Evolutionary conservation across 306 rosid genomes (phyloP).

Genomic region (Spatholobus suberectus): DNA sequence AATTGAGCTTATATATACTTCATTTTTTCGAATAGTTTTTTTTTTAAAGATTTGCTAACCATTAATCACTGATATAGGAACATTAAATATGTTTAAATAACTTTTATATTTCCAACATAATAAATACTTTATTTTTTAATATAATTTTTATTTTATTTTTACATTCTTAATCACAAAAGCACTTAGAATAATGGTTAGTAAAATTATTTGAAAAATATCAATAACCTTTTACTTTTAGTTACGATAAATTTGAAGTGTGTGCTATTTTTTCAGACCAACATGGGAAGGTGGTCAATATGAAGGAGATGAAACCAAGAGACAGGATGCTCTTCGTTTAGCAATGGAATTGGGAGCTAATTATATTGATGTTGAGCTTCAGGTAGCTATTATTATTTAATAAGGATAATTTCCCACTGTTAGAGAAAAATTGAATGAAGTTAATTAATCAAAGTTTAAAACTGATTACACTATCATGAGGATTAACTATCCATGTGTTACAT

Average conservation of each 20-base stretch:
- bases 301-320: constrained; percentile 56
- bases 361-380: constrained; percentile 57
- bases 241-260: background rate
- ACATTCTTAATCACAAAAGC: too few relatives aligned
- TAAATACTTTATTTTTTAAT: too few relatives aligned
- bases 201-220: too few relatives aligned
- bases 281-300: constrained; percentile 61
- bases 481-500: background rate
- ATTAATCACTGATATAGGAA: too few relatives aligned
- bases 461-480: background rate
- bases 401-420: background rate
- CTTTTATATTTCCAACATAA: too few relatives aligned
- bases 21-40: too few relatives aligned
- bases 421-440: background rate
- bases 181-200: too few relatives aligned
- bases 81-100: too few relatives aligned
- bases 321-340: constrained; percentile 50
- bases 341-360: constrained; percentile 57
- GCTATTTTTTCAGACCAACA: constrained; percentile 39
- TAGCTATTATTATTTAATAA: background rate
- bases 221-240: background rate
- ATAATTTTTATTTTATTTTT: too few relatives aligned
- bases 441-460: too few relatives aligned
- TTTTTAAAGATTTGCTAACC: too few relatives aligned
- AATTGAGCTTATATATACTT: too few relatives aligned